These are phyloP conservation scores for Pogostemon cablin DNA, from an alignment of 257 asterid genomes.

Conservation along the genomic window DNA sequence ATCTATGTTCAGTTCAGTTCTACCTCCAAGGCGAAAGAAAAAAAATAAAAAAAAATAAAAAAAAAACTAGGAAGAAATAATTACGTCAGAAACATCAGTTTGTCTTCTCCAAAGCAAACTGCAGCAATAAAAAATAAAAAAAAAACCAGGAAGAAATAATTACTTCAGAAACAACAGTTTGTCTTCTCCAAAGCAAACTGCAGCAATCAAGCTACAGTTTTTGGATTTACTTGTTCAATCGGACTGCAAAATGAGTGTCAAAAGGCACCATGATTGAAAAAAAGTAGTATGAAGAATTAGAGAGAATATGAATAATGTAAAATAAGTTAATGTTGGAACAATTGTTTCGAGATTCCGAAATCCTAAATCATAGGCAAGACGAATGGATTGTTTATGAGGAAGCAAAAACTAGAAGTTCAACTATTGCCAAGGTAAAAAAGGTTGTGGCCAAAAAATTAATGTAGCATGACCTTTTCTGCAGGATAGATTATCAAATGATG, in stretches of 20 bases:
- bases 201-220: not conserved
- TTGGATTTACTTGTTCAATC: not conserved
- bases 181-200: too few species aligned
- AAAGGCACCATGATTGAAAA: not conserved
- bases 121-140: not conserved
- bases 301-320: not conserved
- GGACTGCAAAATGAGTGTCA: not conserved
- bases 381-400: not conserved
- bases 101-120: too few species aligned
- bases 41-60: too few species aligned
- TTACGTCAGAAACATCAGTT: too few species aligned
- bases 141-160: too few species aligned
- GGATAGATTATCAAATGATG: not conserved
- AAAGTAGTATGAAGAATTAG: too few species aligned
- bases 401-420: conserved; percentile 9
- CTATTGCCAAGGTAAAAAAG: not conserved
- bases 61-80: too few species aligned
- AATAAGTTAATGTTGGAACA: not conserved
- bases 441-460: not conserved
- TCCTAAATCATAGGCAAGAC: not conserved
- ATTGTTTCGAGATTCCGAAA: not conserved
- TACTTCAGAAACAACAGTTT: too few species aligned
- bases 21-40: too few species aligned
- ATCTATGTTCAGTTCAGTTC: too few species aligned
- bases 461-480: not conserved